Conservation (phyloP, 805 yeast genomes). For the Yamadazyma paraphyllophila region DNA sequence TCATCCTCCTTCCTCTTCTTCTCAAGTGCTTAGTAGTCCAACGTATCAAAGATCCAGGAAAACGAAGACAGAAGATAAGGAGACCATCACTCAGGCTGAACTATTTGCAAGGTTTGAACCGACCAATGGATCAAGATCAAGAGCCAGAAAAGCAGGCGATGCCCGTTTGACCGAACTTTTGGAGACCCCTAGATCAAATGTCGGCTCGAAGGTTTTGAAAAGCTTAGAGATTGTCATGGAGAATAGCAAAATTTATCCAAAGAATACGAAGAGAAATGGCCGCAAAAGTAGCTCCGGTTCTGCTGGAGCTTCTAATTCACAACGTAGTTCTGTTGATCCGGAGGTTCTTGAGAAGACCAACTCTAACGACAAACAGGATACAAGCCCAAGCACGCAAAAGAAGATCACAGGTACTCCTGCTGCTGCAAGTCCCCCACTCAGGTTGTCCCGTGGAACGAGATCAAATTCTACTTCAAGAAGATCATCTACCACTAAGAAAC, state of each 20-base stretch:
- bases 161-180: neutral
- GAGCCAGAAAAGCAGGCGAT: neutral
- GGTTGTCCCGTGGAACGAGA: too few relatives aligned
- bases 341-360: neutral
- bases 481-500: too few relatives aligned
- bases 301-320: neutral
- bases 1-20: slow-evolving; percentile 7
- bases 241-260: slow-evolving; percentile 11
- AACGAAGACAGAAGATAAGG: neutral
- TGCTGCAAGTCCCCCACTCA: too few relatives aligned
- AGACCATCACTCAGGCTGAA: neutral
- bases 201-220: slow-evolving; percentile 4
- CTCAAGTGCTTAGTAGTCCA: slow-evolving; percentile 10
- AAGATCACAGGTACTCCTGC: too few relatives aligned
- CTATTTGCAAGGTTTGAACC: neutral
- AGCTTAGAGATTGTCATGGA: slow-evolving; percentile 12
- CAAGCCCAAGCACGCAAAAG: too few relatives aligned
- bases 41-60: neutral
- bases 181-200: neutral
- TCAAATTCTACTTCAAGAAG: too few relatives aligned
- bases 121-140: neutral
- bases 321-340: neutral
- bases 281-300: neutral
- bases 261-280: neutral
- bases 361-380: too few relatives aligned